Evolutionary conservation across 192 early-diverging fungal genomes (phyloP), one percentile per base, ranked within the genome.

Genomic region (Coemansia sp.): DNA sequence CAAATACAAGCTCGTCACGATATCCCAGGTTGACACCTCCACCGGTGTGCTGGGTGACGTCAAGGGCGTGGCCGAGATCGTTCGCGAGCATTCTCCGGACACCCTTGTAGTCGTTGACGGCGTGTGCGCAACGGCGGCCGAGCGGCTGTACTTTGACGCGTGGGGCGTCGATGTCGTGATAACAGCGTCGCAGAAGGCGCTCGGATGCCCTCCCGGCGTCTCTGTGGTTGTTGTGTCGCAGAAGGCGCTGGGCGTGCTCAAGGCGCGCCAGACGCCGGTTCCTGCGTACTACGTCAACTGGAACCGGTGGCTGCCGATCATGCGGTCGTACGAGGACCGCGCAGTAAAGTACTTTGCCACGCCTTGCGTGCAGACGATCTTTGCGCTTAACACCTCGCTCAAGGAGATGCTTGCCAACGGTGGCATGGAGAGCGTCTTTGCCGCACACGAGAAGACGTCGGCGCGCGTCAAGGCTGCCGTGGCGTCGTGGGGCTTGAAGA

Each of bases 11-110:
- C 71, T 93, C 30, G 81, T 99, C 33, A 94, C 94, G 23, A 82
- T 99, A 63, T 94, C 96, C 39, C 96, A 99, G 66, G 95, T 96
- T 13, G 96, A 99, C 71, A 98, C 96, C 2, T 96, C 94, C 23
- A 93, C 95, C 18, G 92, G 93, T 63, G 96, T 99, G 45, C 85
- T 99, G 64, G 81, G 81, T 40, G 93, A 96, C 71, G 87, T 95
- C 60, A 82, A 91, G 73, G 83, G 84, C 34, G 87, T 97, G 63
- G 83, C 91, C 42, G 80, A 85, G 49, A 53, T 92, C 21, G 91
- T 97, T 30, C 82, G 86, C 49, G 74, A 87, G 59, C 66, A 86
- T 33, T 95, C 94, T 15, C 94, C 96, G 8, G 75, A 86, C 25
- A 95, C 96, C 39, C 83, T 99, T 30, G 92, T 99, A 35, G 86